Evolutionary conservation across 495 filamentous ascomycete genomes (phyloP), one percentile per base, ranked within the genome.

Genomic region (Staphylotrichum longicolle): DNA sequence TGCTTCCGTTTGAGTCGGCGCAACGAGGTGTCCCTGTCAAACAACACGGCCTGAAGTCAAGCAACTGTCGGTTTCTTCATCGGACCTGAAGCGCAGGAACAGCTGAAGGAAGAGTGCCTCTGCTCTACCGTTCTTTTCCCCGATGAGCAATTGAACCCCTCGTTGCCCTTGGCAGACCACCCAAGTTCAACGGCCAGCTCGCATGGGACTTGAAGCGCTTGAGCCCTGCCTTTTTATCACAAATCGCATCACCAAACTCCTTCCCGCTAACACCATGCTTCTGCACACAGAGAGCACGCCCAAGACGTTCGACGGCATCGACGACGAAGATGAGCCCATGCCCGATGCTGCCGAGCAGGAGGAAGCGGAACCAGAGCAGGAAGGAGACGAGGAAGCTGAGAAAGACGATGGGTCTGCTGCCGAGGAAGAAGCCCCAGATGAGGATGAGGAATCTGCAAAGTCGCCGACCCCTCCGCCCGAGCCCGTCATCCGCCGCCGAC

Each of bases 401-500:
- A 72, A 72, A 20, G 73, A 74, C 40, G 75, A 74, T 15, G 78
- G 72, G 42, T 79, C 75, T 12, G 74, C 66, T 27, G 72, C 69
- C 34, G 77, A 77, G 44, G 76, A 77, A 5, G 73, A 68, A 11
- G 74, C 74, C 9, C 69, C 40, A 5, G 75, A 71, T 40, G 71
- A 76, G 20, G 79, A 80, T 6, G 77, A 77, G 40, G 77, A 77
- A 30, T 77, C 76, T 0, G 73, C 67, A 7, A 80, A 79, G 60
- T 77, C 75, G 40, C 80, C 74, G 15, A 77, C 70, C n/a, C 83
- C 74, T 75, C 86, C 66, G 66, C 86, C 73, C 77, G 85, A 76
- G 79, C 86, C 72, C 14, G 74, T 83, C 39, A 70, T 82, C 50
- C 86, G 90, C 66, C 88, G 90, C 70, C 85, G 89, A 63, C 89